Base-by-base conservation (phyloP, 192 early-diverging fungal genomes). In the Umbelopsis ramanniana region DNA sequence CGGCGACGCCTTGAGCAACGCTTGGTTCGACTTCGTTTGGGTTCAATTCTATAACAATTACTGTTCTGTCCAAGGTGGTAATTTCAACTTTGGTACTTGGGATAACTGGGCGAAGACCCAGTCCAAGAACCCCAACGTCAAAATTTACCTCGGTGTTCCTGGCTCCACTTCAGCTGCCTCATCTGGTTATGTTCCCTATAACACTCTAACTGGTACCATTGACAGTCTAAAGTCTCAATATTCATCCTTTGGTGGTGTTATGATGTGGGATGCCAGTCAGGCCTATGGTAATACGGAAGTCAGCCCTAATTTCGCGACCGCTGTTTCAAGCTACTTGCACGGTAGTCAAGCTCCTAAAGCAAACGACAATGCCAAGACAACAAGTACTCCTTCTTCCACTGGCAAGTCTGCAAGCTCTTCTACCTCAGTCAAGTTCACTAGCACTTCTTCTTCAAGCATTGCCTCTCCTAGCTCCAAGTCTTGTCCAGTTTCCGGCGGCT, bases 41-140 rank as follows among this genome's bases (percentile, higher is more conserved):
- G 81, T 89, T 17, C 88, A 91, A 53, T 89, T 89, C 73, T 91
- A 90, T 77, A 90, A 90, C 75, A 90, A 90, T 47, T 85, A 79
- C 33, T 90, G 89, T 68, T 84, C 85, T 14, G 79, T 87, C 19
- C 74, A 82, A 46, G 79, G 74, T n/a, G 88, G 81, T 70, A 79
- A 75, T 26, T 85, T 86, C 81, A 89, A 86, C 76, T 88, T 85
- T 72, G 82, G 83, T 12, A 73, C 78, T 15, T 90, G 88, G 88
- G 86, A 90, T 72, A 74, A 75, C 33, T 90, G 88, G 88, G 87
- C 88, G 40, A 86, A 77, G 22, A 75, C 81, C 17, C 75, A 83
- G 52, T 81, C 88, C 4, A 68, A 57, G 43, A 89, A 89, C 75
- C 85, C 85, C 54, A 67, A 89, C 21, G 88, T 89, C 48, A 83